Evolutionary conservation across 306 rosid genomes (phyloP).

Genomic region (Rosa chinensis): DNA sequence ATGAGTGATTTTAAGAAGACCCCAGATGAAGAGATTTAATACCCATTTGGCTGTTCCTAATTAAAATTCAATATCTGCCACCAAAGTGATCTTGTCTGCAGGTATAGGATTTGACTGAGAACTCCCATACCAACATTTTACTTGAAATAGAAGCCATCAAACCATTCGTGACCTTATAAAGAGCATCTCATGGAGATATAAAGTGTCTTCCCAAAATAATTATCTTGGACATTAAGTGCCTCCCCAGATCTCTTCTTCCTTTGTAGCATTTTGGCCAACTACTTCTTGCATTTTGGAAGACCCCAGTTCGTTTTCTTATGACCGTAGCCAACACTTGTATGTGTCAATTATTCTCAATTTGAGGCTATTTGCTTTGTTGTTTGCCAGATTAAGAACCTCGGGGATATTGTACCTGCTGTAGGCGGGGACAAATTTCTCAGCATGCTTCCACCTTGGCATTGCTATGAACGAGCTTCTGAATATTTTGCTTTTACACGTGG

Average conservation of each 20-base stretch:
- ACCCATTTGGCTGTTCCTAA: background rate
- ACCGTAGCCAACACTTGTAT: constrained; percentile 15
- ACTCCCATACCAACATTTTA: background rate
- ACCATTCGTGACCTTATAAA: background rate
- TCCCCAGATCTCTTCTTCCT: background rate
- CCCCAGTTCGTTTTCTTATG: constrained; percentile 4
- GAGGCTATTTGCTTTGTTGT: constrained; percentile 17
- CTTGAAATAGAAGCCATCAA: background rate
- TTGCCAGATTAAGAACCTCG: constrained; percentile 62
- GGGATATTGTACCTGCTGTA: constrained; percentile 69
- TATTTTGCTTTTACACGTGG: constrained; percentile 78
- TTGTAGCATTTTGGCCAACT: background rate
- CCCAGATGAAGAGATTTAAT: background rate
- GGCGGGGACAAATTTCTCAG: constrained; percentile 81
- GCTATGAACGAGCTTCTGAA: constrained; percentile 91
- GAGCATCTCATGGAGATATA: background rate
- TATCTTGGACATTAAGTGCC: background rate
- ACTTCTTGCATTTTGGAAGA: background rate
- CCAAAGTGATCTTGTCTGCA: background rate
- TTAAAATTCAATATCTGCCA: background rate
- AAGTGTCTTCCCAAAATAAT: background rate
- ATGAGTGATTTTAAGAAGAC: background rate
- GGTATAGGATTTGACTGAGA: background rate
- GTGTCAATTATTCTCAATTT: constrained; percentile 16
- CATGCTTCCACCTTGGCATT: constrained; percentile 98